Evolutionary conservation across 805 yeast species (phyloP), one percentile per base, ranked within the genome.

Genomic region (Barnettozyma sucrosica): DNA sequence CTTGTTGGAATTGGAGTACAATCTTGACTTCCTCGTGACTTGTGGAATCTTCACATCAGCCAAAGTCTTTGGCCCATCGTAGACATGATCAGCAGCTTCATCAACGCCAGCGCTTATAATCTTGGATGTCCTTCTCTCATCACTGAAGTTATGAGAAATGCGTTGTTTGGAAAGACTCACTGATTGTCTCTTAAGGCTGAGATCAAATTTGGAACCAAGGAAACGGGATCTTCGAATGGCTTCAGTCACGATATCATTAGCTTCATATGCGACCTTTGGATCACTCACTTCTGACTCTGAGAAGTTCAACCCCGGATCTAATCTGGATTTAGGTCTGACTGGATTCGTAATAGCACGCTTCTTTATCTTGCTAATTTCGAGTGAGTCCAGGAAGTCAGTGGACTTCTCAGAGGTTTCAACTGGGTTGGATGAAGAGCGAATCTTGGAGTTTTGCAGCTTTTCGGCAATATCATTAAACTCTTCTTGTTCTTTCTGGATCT

Each of bases 1-100:
- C 64, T 81, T 85, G 58, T 79, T 79, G 7, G 81, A 76, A 47
- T 74, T 73, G 33, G 83, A 74, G 59, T 81, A 81, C 47, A 77
- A 71, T 57, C 77, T 75, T 2, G 88, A 82, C 55, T 77, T 77
- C 63, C 89, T 77, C 0, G 89, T 77, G 32, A 84, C 87, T 51
- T 77, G 79, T 20, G 92, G 92, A 43, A 84, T 79, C 48, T 73
- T 72, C 39, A 84, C 81, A 51, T 80, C 85, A 18, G 85, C 77
- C 39, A 84, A 70, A 11, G 69, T 74, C 49, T 73, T 74, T 38
- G 80, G 80, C 20, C 71, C 75, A 25, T 36, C 33, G 40, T 56
- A 56, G 11, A 8, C 33, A 20, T 20, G 42, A 11, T 52, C 57
- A 20, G 53, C 59, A 16, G 50, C 54, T 30, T 60, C 51, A 19